phyloP scores from a whole-genome alignment of 192 early-diverging fungal species.

The Backusella circina region DNA sequence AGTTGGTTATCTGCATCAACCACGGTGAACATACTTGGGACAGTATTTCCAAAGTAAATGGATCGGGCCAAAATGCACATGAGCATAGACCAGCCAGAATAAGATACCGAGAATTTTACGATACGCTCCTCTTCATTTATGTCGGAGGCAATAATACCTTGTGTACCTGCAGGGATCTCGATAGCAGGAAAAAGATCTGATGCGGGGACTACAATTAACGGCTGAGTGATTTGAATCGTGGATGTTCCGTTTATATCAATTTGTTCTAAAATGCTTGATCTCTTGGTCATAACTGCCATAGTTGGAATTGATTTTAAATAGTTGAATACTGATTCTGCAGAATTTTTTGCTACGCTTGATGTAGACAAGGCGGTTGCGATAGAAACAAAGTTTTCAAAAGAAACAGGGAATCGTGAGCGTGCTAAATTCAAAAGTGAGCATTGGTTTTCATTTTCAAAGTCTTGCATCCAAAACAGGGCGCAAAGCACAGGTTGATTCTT shows the following conservation, averaged over 20 bases:
- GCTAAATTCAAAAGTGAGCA: slow-evolving; percentile 15
- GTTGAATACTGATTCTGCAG: slow-evolving; percentile 21
- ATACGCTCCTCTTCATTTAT: neutral
- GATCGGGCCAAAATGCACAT: slow-evolving; percentile 7
- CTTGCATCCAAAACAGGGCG: slow-evolving; percentile 19
- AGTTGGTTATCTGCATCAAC: slow-evolving; percentile 2
- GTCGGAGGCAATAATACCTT: slow-evolving; percentile 1
- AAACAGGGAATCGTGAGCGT: slow-evolving; percentile 19
- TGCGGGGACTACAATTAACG: neutral
- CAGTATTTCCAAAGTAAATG: neutral
- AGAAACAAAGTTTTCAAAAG: slow-evolving; percentile 12
- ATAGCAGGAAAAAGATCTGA: neutral
- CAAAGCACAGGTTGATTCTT: slow-evolving; percentile 15
- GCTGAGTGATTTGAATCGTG: neutral
- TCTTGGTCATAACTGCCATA: slow-evolving; percentile 8
- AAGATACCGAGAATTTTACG: slow-evolving; percentile 13
- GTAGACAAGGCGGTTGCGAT: slow-evolving; percentile 17
- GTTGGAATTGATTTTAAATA: slow-evolving; percentile 1
- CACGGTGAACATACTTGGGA: neutral
- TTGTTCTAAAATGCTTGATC: neutral
- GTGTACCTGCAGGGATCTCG: slow-evolving; percentile 9
- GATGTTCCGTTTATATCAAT: neutral
- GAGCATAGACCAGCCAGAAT: slow-evolving; percentile 27
- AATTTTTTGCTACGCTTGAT: neutral
- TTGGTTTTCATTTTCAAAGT: neutral